A percentile compares a stretch with the other conserved stretches of the same genome.
These are phyloP conservation scores for Akanthomyces dipterigenus DNA, from an alignment of 2,329 filamentous ascomycete genomes.

Conservation along the genomic window DNA sequence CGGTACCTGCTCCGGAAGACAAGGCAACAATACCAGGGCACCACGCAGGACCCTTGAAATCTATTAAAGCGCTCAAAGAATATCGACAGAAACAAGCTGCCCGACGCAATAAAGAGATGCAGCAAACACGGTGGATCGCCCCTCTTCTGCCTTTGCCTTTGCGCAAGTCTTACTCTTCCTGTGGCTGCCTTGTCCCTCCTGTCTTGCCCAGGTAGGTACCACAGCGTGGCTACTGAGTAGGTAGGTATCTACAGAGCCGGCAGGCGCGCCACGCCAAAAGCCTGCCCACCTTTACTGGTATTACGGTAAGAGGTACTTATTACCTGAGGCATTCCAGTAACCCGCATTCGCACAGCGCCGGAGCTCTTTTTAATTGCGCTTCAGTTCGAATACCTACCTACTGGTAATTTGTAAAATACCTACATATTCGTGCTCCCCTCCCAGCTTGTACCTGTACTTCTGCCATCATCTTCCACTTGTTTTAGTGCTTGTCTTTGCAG, in stretches of 20 bases:
- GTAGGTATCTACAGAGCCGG: too few species aligned
- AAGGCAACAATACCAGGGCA: not conserved
- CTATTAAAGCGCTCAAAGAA: not conserved
- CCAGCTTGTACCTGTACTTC: not conserved
- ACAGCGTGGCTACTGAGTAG: too few species aligned
- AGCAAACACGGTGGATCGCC: not conserved
- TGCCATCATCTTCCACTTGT: not conserved
- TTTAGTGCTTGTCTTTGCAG: not conserved
- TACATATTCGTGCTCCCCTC: not conserved
- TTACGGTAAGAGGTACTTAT: too few species aligned
- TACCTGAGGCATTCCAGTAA: not conserved
- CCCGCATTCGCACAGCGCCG: not conserved
- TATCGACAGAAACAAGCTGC: not conserved
- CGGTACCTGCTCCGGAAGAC: too few species aligned
- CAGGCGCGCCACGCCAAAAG: not conserved
- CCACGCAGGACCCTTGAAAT: not conserved
- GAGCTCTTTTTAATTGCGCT: not conserved
- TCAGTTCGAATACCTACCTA: too few species aligned
- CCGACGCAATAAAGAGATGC: not conserved
- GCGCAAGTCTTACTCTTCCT: not conserved
- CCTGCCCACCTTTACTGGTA: too few species aligned
- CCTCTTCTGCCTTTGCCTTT: not conserved
- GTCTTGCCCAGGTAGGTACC: not conserved
- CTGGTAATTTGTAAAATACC: not conserved
- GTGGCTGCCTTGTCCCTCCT: not conserved